Percentiles rank a stretch among this genome's conserved stretches.
Conservation (phyloP, 441 rosid species). For the Macaranga tanarius region DNA sequence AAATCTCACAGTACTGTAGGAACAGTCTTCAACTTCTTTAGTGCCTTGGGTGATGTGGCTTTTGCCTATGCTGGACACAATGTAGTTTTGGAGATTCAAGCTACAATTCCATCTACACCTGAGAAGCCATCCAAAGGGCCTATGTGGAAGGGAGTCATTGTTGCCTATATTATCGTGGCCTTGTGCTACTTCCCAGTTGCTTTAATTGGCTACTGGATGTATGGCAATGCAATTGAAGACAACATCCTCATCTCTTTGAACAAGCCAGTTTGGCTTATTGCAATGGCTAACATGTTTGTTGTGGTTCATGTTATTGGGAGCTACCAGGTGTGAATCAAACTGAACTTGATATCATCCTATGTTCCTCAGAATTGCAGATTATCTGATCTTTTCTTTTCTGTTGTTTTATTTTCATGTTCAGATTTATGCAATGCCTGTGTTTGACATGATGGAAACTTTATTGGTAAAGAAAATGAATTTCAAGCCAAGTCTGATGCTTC, state of each 20-base stretch:
- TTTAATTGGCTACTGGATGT: constrained; percentile 62
- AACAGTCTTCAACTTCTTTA: constrained; percentile 57
- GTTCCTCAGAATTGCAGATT: constrained; percentile 1
- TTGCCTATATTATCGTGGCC: constrained; percentile 73
- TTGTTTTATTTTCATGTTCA: constrained; percentile 12
- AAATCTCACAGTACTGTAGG: constrained; percentile 40
- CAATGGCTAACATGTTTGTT: constrained; percentile 66
- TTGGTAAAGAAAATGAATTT: constrained; percentile 68
- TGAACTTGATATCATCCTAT: constrained; percentile 1
- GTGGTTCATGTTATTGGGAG: constrained; percentile 82
- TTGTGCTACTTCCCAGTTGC: constrained; percentile 89
- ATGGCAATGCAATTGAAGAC: constrained; percentile 55
- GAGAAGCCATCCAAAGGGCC: constrained; percentile 83
- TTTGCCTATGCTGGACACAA: constrained; percentile 89
- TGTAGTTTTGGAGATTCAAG: constrained; percentile 80
- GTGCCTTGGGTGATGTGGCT: constrained; percentile 68
- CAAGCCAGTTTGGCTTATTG: constrained; percentile 74
- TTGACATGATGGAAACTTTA: constrained; percentile 81
- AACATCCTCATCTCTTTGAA: constrained; percentile 59
- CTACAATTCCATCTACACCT: constrained; percentile 77
- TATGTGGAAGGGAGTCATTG: constrained; percentile 79
- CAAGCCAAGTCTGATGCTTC: constrained; percentile 47
- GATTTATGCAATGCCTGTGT: constrained; percentile 93
- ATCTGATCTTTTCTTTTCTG: not conserved
- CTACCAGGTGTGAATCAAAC: constrained; percentile 53